Evolutionary conservation across 192 early-diverging fungal species (phyloP), one percentile per base, ranked within the genome.

Genomic region (Backusella macrospora): DNA sequence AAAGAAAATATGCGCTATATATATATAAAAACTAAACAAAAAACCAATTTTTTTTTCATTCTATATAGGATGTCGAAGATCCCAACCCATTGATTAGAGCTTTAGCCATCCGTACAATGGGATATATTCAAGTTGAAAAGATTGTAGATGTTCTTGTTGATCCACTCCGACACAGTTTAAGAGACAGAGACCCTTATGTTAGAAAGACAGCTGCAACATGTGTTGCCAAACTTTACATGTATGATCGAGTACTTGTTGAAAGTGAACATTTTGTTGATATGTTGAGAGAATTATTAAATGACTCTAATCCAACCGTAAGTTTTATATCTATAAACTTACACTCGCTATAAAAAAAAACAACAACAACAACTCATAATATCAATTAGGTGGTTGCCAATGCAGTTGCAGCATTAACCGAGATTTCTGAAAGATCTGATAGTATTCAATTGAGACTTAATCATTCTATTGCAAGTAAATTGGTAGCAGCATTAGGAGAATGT

Each of bases 361-460:
- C n/a, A n/a, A n/a, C n/a, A n/a, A n/a, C n/a, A n/a, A n/a, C n/a
- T n/a, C n/a, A n/a, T n/a, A n/a, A n/a, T n/a, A n/a, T n/a, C n/a
- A n/a, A n/a, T n/a, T n/a, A 92, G 93, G 97, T 99, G 14, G 95
- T 99, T 34, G 96, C 97, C 21, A 98, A 97, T 82, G 94, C 98
- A 21, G 91, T 98, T 6, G 94, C 94, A 0, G 95, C 94, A 43
- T 84, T 98, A 45, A 95, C 92, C 21, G 98, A 99, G 76, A 98
- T 99, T 49, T 93, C 96, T 5, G 93, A 95, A 77, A 85, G 93
- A 37, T 94, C 94, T 44, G 91, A 94, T 39, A 86, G 88, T 74
- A 93, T 96, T 74, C 92, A 94, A 71, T 88, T 98, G 59, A 87
- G 87, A 75, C 82, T 98, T 59, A 95, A 97, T 78, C 87, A 94